A percentile compares a stretch with the other conserved stretches of the same genome.
Conservation (phyloP, 169 alveolate genomes). For the Cryptosporidium meleagridis region DNA sequence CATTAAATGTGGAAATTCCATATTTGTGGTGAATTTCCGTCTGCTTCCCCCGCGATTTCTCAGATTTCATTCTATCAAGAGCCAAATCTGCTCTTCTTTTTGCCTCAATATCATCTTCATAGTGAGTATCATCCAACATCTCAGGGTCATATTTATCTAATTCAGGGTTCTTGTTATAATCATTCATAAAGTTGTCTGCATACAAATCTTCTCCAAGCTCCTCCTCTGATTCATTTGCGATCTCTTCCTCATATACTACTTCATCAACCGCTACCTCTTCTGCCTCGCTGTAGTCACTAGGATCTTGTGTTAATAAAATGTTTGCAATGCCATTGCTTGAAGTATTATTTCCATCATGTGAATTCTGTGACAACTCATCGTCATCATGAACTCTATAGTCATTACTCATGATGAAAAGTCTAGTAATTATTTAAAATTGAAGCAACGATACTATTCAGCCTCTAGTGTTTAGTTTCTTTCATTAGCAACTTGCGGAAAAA, state of each 20-base stretch:
- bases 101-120: conserved; percentile 86
- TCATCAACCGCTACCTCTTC: conserved; percentile 73
- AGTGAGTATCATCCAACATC: conserved; percentile 84
- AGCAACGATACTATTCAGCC: neutral
- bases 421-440: neutral
- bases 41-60: conserved; percentile 81
- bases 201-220: conserved; percentile 68
- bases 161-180: conserved; percentile 46
- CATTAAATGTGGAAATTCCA: conserved; percentile 53
- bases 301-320: conserved; percentile 60
- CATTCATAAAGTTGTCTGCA: conserved; percentile 64
- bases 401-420: conserved; percentile 14
- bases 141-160: conserved; percentile 86
- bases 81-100: conserved; percentile 85
- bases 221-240: conserved; percentile 64
- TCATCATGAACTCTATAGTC: conserved; percentile 25
- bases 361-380: conserved; percentile 22
- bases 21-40: conserved; percentile 77
- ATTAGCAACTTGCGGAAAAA: neutral
- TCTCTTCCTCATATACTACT: conserved; percentile 56
- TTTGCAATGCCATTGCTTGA: conserved; percentile 34
- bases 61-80: conserved; percentile 80
- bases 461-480: neutral
- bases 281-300: conserved; percentile 72
- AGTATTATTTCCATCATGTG: conserved; percentile 16